These are phyloP conservation scores for Asterophora parasitica DNA, from an alignment of 768 basidiomycete species.

Conservation along the genomic window DNA sequence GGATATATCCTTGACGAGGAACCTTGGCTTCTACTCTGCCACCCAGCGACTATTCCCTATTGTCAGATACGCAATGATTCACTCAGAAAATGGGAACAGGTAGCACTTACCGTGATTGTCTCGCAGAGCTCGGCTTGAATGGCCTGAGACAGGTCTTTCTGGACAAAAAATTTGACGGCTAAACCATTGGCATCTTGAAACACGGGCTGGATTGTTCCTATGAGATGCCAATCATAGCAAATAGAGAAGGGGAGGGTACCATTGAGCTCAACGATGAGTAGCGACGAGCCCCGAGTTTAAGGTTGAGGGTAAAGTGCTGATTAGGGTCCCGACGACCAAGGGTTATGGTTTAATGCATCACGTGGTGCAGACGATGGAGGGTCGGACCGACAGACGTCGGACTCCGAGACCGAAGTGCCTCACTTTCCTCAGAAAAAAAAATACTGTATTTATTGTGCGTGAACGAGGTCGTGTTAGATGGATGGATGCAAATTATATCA, in stretches of 20 bases:
- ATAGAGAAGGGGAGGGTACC: constrained; percentile 4
- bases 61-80: background rate
- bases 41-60: constrained; percentile 51
- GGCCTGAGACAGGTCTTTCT: constrained; percentile 68
- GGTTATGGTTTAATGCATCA: constrained; percentile 31
- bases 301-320: constrained; percentile 38
- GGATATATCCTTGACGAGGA: constrained; percentile 69
- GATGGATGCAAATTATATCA: too few relatives aligned
- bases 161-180: constrained; percentile 79
- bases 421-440: too few relatives aligned
- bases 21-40: constrained; percentile 77
- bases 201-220: constrained; percentile 42
- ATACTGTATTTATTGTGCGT: too few relatives aligned
- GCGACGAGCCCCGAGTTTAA: constrained; percentile 40
- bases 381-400: too few relatives aligned
- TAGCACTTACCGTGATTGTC: constrained; percentile 55
- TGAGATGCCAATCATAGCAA: background rate
- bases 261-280: constrained; percentile 6
- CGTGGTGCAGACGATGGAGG: constrained; percentile 11
- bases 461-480: too few relatives aligned
- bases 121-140: constrained; percentile 70
- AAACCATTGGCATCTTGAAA: constrained; percentile 67
- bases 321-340: constrained; percentile 29
- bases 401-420: too few relatives aligned
- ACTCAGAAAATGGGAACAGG: background rate